Evolutionary conservation across 352 stramenopile genomes (phyloP).

Genomic region (Globisporangium apiculatum): DNA sequence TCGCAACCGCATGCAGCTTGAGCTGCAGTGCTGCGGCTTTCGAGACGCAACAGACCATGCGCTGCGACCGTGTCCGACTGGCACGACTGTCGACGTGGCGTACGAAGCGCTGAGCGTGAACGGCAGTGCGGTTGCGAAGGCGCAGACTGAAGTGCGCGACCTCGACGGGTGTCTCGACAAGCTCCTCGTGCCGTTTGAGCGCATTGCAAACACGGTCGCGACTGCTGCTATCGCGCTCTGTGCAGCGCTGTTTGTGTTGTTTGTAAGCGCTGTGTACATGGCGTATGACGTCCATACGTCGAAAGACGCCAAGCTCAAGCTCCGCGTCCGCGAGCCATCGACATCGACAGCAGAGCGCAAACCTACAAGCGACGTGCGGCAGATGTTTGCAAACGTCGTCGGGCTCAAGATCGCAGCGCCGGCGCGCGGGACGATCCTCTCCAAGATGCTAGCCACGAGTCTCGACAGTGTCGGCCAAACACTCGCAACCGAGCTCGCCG

Average conservation of each 20-base stretch:
- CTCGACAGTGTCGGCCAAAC: constrained; percentile 44
- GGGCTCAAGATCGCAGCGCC: constrained; percentile 67
- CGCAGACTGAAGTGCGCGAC: constrained; percentile 35
- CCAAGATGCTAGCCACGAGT: constrained; percentile 45
- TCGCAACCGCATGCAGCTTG: constrained; percentile 45
- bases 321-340: constrained; percentile 26
- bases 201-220: constrained; percentile 28
- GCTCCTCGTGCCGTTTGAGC: constrained; percentile 56
- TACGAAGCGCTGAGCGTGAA: constrained; percentile 60
- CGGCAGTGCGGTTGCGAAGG: constrained; percentile 34
- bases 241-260: constrained; percentile 33
- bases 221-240: constrained; percentile 27
- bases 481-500: constrained; percentile 39
- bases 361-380: constrained; percentile 18
- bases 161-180: constrained; percentile 39
- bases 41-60: constrained; percentile 29
- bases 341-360: constrained; percentile 6
- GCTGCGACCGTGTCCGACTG: constrained; percentile 43
- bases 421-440: constrained; percentile 55
- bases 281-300: constrained; percentile 52
- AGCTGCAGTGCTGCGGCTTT: constrained; percentile 72
- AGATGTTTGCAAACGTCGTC: constrained; percentile 67
- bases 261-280: constrained; percentile 38
- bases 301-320: constrained; percentile 62
- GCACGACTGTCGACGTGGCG: constrained; percentile 35